Conservation (phyloP, 1,139 yeast species). For the Yamadazyma membranifaciens region DNA sequence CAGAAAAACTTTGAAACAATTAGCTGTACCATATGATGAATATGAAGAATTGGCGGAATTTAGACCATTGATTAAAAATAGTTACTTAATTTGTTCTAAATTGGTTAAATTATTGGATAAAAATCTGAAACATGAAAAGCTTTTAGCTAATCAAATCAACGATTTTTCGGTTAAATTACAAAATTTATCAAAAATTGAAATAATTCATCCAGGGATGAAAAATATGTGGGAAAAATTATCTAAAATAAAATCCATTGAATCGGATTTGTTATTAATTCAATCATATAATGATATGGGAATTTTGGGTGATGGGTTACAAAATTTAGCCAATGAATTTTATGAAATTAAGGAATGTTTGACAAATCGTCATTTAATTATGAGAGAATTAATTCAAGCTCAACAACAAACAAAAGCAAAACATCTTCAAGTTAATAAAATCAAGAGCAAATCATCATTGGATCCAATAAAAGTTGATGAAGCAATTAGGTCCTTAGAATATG, state of each 20-base stretch:
- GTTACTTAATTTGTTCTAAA: constrained; percentile 62
- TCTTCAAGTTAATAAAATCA: constrained; percentile 69
- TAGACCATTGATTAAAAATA: constrained; percentile 79
- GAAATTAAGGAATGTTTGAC: constrained; percentile 91
- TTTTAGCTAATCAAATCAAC: constrained; percentile 54
- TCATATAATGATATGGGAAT: constrained; percentile 75
- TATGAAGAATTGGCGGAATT: constrained; percentile 76
- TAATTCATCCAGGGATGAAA: constrained; percentile 62
- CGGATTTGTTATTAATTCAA: constrained; percentile 75
- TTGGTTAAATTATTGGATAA: constrained; percentile 55
- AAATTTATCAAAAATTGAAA: constrained; percentile 51
- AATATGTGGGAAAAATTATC: constrained; percentile 81
- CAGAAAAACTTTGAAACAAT: constrained; percentile 86
- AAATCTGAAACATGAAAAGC: constrained; percentile 53
- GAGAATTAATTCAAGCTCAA: constrained; percentile 82
- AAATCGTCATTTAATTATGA: constrained; percentile 86
- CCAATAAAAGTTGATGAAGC: constrained; percentile 93
- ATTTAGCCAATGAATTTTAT: constrained; percentile 71
- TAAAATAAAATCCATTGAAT: constrained; percentile 63
- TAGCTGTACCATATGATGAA: constrained; percentile 89
- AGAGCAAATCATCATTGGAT: constrained; percentile 72
- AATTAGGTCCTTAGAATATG: constrained; percentile 71
- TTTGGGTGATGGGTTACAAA: constrained; percentile 71
- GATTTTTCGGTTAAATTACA: constrained; percentile 64
- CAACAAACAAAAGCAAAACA: constrained; percentile 69